Conservation (phyloP, 2,329 filamentous ascomycete genomes). For the Aspergillus arachidicola region DNA sequence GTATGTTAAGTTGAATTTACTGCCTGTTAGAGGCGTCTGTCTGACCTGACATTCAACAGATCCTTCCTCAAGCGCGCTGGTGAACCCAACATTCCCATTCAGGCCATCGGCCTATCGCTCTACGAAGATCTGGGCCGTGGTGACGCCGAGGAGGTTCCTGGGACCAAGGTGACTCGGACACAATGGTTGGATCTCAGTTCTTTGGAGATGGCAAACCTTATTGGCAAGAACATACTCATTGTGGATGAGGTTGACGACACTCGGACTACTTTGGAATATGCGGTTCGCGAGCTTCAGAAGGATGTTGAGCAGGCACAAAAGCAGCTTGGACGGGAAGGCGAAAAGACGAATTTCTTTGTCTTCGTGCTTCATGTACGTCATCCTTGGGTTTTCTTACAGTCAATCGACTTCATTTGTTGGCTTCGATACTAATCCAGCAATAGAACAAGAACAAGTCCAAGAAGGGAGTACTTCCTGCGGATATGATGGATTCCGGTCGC, state of each 20-base stretch:
- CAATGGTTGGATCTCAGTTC: conserved; percentile 95
- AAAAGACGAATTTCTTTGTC: conserved; percentile 86
- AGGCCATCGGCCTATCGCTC: conserved; percentile 95
- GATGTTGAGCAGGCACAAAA: conserved; percentile 82
- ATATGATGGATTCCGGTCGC: conserved; percentile 71
- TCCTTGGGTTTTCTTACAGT: not conserved
- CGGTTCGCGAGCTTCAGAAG: conserved; percentile 89
- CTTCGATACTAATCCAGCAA: conserved; percentile 16
- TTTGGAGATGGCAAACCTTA: conserved; percentile 83
- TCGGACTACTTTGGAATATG: conserved; percentile 90
- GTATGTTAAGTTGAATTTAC: conserved; percentile 37
- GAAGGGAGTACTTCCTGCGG: conserved; percentile 80
- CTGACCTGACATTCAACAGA: conserved; percentile 31
- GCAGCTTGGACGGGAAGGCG: conserved; percentile 67
- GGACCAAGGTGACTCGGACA: conserved; percentile 93
- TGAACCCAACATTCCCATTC: conserved; percentile 93
- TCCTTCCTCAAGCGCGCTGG: conserved; percentile 93
- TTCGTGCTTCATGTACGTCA: conserved; percentile 86
- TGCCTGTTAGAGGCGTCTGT: not conserved
- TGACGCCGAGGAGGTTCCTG: conserved; percentile 71
- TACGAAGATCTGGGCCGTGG: conserved; percentile 80
- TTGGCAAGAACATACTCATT: conserved; percentile 88
- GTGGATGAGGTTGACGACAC: conserved; percentile 97
- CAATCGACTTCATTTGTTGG: not conserved
- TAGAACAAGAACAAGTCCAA: conserved; percentile 97